Evolutionary conservation across 148 eudicot genomes (phyloP), one percentile per base, ranked within the genome.

Genomic region (Euryodendron excelsum): DNA sequence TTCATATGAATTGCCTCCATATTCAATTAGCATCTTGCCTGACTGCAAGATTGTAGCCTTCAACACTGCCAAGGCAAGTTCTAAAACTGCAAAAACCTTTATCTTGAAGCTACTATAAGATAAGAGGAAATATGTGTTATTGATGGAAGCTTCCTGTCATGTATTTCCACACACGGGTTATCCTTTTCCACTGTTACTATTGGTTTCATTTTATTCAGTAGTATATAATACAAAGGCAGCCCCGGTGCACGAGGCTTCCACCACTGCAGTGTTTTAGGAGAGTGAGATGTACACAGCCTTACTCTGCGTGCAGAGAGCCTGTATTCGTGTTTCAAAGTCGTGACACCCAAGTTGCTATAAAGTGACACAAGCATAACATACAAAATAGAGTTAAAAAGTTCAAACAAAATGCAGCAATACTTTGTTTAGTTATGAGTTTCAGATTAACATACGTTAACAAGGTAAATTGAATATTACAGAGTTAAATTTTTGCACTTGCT

Each of bases 21-120:
- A 76, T 30, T 92, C 94, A 13, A 84, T 89, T 13, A 90, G 94
- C 87, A 87, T 92, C 71, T 81, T 92, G 68, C 92, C 90, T 20
- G 88, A 92, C 74, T 90, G 93, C 84, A 86, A 78, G 68, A 86
- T 69, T 0, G 87, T 75, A 33, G 87, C 79, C 10, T 92, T 84
- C 78, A 89, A 90, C 82, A 88, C 93, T 25, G 92, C 90, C 31
- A 83, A 87, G 90, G 96, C 64, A 84, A 73, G 88, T 82, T 77
- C 14, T 37, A 31, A 12, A 55, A 71, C 39, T 0, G 15, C n/a
- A 2, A 13, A 9, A 60, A n/a, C 52, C 23, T 61, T 30, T 41
- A 25, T 59, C 44, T 37, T 36, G 30, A 72, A 58, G 27, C 65
- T 58, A 30, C 39, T 34, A 10, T 20, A 52, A 36, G 21, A 23